These are phyloP conservation scores for Lunularia cruciata DNA, from an alignment of 225 moss, liverwort and hornwort genomes.

Conservation along the genomic window DNA sequence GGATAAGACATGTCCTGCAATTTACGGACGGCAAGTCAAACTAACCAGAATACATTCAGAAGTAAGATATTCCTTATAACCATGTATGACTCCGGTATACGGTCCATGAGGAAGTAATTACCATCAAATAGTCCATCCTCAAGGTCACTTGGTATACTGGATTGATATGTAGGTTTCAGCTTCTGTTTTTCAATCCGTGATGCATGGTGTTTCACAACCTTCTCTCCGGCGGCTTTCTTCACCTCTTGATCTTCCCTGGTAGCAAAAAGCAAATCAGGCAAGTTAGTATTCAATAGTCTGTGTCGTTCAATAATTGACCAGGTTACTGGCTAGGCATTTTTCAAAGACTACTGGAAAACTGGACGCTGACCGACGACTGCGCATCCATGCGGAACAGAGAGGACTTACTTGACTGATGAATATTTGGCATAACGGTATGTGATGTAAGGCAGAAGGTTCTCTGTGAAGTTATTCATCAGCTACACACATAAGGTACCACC, in stretches of 20 bases:
- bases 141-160: constrained; percentile 65
- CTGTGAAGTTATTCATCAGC: constrained; percentile 91
- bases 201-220: constrained; percentile 49
- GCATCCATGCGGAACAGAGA: not conserved
- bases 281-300: not conserved
- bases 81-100: no score
- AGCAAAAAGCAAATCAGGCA: not conserved
- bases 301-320: not conserved
- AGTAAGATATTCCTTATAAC: no score
- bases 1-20: no score
- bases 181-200: constrained; percentile 74
- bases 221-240: constrained; percentile 61
- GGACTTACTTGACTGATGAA: constrained; percentile 64
- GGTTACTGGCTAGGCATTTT: not conserved
- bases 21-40: no score
- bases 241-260: constrained; percentile 58
- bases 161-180: constrained; percentile 71
- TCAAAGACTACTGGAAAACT: no score
- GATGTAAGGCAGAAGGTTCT: constrained; percentile 79
- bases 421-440: constrained; percentile 71
- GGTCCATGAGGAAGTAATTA: constrained; percentile 37
- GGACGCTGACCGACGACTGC: no score
- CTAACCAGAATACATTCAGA: no score
- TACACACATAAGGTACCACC: no score
- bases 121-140: constrained; percentile 92